Conservation (phyloP, 1,139 yeast genomes). For the Zygosaccharomyces pseudobailii region DNA sequence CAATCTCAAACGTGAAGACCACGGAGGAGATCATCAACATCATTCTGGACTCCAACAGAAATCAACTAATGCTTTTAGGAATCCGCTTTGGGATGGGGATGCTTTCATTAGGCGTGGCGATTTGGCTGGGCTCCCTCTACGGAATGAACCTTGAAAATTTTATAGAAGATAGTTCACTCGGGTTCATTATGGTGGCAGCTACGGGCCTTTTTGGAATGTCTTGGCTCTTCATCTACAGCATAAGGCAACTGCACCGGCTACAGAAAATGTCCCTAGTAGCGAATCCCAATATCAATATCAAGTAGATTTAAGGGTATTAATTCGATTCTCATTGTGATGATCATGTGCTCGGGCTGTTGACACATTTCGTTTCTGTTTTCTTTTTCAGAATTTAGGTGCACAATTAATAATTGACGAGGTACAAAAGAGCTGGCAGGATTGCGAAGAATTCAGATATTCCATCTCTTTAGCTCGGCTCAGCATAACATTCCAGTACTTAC, state of each 20-base stretch:
- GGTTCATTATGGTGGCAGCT: constrained; percentile 44
- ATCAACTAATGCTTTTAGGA: constrained; percentile 70
- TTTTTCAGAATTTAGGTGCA: background rate
- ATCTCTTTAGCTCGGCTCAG: background rate
- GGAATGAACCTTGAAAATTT: constrained; percentile 81
- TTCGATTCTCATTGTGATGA: background rate
- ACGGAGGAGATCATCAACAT: constrained; percentile 80
- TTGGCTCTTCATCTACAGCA: constrained; percentile 37
- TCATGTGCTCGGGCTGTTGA: background rate
- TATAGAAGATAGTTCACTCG: constrained; percentile 59
- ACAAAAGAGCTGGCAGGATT: background rate
- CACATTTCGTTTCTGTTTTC: background rate
- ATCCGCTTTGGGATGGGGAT: constrained; percentile 64
- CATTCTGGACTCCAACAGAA: constrained; percentile 72
- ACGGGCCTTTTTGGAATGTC: constrained; percentile 23
- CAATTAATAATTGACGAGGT: background rate
- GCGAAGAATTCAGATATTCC: too few relatives aligned
- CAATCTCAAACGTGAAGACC: constrained; percentile 65
- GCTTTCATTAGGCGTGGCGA: constrained; percentile 51
- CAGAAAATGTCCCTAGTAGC: constrained; percentile 44
- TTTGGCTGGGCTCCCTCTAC: constrained; percentile 69
- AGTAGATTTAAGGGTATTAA: background rate
- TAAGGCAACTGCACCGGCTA: constrained; percentile 38
- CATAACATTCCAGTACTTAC: background rate
- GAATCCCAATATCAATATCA: constrained; percentile 16